Evolutionary conservation across 768 basidiomycete genomes (phyloP).

Genomic region (Steccherinum ochraceum): DNA sequence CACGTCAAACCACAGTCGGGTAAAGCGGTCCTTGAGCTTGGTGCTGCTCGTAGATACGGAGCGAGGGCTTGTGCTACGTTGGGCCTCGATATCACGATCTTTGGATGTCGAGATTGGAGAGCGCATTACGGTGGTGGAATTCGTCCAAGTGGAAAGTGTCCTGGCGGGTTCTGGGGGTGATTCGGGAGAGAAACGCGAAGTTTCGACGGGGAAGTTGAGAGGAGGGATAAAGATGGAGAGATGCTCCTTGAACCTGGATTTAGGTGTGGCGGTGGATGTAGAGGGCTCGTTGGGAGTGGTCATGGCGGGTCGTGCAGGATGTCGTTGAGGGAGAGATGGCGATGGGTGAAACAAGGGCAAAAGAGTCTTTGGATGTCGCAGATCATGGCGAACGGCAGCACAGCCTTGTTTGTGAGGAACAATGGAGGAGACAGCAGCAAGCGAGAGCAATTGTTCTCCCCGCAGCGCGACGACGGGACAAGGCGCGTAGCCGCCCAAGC

Average conservation of each 20-base stretch:
- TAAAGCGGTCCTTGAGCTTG: constrained; percentile 18
- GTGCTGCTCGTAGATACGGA: background rate
- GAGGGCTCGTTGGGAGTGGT: background rate
- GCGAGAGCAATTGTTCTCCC: too few species aligned
- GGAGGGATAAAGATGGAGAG: constrained; percentile 13
- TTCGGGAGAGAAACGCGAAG: constrained; percentile 40
- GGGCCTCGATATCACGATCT: constrained; percentile 23
- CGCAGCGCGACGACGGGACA: too few species aligned
- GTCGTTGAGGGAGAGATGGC: background rate
- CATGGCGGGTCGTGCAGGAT: background rate
- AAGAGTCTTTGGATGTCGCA: background rate
- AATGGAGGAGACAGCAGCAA: too few species aligned
- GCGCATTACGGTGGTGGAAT: constrained; percentile 15
- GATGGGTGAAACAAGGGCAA: background rate
- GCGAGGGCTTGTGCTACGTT: constrained; percentile 8
- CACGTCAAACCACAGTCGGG: constrained; percentile 31
- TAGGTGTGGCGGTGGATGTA: background rate
- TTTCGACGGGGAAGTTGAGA: constrained; percentile 19
- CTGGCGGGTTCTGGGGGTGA: constrained; percentile 27
- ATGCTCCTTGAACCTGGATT: constrained; percentile 11
- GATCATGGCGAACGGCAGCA: background rate
- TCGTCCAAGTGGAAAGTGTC: constrained; percentile 21
- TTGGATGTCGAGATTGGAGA: constrained; percentile 15
- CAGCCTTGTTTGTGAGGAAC: background rate
- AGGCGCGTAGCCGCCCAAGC: background rate